Base-by-base conservation (phyloP, 2,329 filamentous ascomycete genomes). In the Cladosporium sp. region DNA sequence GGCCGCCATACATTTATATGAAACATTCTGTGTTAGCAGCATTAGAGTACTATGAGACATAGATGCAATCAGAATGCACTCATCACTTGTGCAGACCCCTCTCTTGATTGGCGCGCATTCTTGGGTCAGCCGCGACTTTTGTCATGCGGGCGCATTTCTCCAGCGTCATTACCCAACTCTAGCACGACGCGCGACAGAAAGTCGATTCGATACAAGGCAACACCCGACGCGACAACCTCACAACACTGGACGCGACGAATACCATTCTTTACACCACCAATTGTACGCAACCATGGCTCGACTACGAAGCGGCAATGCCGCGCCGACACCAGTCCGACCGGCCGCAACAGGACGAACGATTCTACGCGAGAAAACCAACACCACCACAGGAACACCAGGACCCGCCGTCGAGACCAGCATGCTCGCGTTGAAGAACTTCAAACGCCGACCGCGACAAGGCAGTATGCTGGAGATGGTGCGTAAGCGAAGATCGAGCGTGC, bases 401-500 rank as follows among this genome's bases (percentile, higher is more conserved):
- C 60, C 81, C 10, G 74, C 74, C 8, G 70, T 73, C 11, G 82
- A 85, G 65, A 79, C 72, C 12, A 84, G 82, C 15, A 76, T 84
- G 14, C 72, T 84, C 7, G 81, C 80, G n/a, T 74, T 85, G 68
- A 80, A 78, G 64, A 83, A 83, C 66, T 85, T 84, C 77, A 82
- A 80, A 70, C 77, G 82, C 58, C 75, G 83, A 65, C 74, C 81
- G 8, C 76, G 83, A 67, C 82, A 84, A 72, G 80, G 77, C 32
- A 84, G 82, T 69, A 77, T 84, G 70, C 74, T 84, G 65, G 78
- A 79, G 47, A 82, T 82, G 80, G 80, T 83, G 7, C 79, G 81
- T 66, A 79, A 81, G 64, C 71, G 73, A 30, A 70, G 69, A 10
- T 71, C 68, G 14, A 73, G 71, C 62, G 38, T 57, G 18, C 68